Base-by-base conservation (phyloP, 176 grass and related monocot species). In the Ensete glaucum region DNA sequence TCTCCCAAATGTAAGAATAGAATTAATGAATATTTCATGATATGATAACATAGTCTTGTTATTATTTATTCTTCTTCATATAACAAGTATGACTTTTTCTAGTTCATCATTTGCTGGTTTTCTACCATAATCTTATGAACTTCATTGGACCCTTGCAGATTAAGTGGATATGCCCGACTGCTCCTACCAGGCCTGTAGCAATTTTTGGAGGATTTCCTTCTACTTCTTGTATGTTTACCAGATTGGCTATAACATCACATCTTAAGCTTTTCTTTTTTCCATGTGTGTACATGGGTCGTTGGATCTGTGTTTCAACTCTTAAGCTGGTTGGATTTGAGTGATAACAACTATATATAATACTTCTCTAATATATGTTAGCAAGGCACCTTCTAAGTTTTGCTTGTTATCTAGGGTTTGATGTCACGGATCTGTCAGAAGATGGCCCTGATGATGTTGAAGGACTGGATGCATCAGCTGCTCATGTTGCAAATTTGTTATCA, bases 161-260 rank as follows among this genome's bases (percentile, higher is more conserved):
- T 85, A 97, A 97, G 89, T 97, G 94, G 94, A 97, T 97, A 74
- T 97, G 90, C 72, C 94, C 94, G 69, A 97, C 94, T 62, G 88
- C 94, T 0, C 94, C 94, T 80, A 80, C 88, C 13, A 82, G 94
- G 54, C 90, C 94, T 0, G 88, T 97, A 59, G 72, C 87, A 62
- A 78, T 93, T 59, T 97, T 93, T 78, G 94, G 94, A 9, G 94
- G 94, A 26, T 93, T 97, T 63, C 88, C 94, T 19, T 90, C 87
- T 74, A 93, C 88, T 70, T 85, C 90, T 64, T 97, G 94, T 97
- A 87, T 78, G 79, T 87, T 88, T 3, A 74, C 7, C 50, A 56
- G 52, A 27, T 74, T 34, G 25, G 10, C 16, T 11, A 6, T 50
- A 21, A 1, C 34, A 9, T 57, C 9, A 3, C 1, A 29, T 57